phyloP scores from a whole-genome alignment of 164 flowering plant genomes.

The Sextonia rubra region DNA sequence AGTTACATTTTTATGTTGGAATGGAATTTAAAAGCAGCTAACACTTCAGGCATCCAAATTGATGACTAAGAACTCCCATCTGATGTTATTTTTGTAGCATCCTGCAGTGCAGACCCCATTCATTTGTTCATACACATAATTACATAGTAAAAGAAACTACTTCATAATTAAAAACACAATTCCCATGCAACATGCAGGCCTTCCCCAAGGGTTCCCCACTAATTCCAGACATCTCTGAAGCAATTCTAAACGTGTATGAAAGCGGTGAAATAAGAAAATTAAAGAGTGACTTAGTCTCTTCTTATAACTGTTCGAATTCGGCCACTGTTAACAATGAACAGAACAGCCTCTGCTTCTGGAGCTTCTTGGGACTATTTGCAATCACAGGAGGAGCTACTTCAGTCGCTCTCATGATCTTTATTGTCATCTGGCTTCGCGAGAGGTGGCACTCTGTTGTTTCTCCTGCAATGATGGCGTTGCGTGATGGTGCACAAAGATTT shows the following conservation, averaged over 20 bases:
- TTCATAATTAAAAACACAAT: no score
- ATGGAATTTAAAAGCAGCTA: no score
- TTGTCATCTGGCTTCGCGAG: neutral
- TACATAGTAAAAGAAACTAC: no score
- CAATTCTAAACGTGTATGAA: constrained; percentile 22
- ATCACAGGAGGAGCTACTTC: constrained; percentile 19
- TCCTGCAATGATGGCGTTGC: no score
- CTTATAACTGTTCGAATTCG: constrained; percentile 14
- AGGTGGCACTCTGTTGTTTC: neutral
- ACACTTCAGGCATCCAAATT: no score
- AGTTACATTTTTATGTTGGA: no score
- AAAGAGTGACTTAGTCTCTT: constrained; percentile 12
- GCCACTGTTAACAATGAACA: neutral
- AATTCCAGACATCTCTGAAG: constrained; percentile 22
- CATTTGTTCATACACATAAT: no score
- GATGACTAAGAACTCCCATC: no score
- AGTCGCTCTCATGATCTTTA: neutral
- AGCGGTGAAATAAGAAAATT: constrained; percentile 17
- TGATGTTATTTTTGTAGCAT: no score
- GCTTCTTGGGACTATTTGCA: constrained; percentile 17
- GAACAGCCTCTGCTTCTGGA: constrained; percentile 12
- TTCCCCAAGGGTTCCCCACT: constrained; percentile 32
- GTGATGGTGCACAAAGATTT: no score
- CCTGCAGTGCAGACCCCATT: no score
- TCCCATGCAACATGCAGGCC: constrained; percentile 12